A percentile compares a stretch with the other conserved stretches of the same genome.
Evolutionary conservation across 1,139 yeast species (phyloP).

Genomic region (Hanseniaspora sp.): DNA sequence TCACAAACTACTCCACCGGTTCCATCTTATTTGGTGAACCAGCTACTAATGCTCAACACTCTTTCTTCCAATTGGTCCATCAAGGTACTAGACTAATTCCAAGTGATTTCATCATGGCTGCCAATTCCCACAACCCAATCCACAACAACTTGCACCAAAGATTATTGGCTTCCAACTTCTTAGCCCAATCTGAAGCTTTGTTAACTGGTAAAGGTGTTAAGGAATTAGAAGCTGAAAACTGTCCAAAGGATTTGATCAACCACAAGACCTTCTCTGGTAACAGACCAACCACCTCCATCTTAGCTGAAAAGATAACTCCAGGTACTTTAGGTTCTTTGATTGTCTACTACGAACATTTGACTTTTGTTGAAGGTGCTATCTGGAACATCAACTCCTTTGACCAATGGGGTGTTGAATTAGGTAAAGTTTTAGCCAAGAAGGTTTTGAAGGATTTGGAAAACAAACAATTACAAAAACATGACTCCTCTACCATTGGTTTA

Average conservation of each 20-base stretch:
- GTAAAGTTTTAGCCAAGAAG: conserved; percentile 92
- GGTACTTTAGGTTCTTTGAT: conserved; percentile 90
- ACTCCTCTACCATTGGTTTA: conserved; percentile 79
- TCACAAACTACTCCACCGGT: conserved; percentile 92
- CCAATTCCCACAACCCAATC: conserved; percentile 95
- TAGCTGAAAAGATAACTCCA: conserved; percentile 92
- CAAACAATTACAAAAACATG: conserved; percentile 56
- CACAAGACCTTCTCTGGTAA: conserved; percentile 95
- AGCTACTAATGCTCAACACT: conserved; percentile 97
- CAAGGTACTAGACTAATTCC: conserved; percentile 98
- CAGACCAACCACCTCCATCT: conserved; percentile 96
- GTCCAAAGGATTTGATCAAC: conserved; percentile 72
- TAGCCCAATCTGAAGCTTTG: conserved; percentile 96
- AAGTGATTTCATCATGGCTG: conserved; percentile 91
- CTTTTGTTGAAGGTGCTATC: conserved; percentile 95
- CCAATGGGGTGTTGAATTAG: conserved; percentile 99
- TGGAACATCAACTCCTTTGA: conserved; percentile 99
- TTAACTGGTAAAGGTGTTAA: conserved; percentile 89
- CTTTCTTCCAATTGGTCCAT: conserved; percentile 97
- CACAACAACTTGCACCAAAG: conserved; percentile 87
- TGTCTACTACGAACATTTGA: conserved; percentile 93
- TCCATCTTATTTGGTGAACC: conserved; percentile 96
- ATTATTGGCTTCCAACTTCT: conserved; percentile 96
- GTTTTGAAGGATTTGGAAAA: conserved; percentile 79
- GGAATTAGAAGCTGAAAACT: conserved; percentile 82